Evolutionary conservation across 2,329 filamentous ascomycete species (phyloP), one percentile per base, ranked within the genome.

Genomic region (Neopestalotiopsis sp.): DNA sequence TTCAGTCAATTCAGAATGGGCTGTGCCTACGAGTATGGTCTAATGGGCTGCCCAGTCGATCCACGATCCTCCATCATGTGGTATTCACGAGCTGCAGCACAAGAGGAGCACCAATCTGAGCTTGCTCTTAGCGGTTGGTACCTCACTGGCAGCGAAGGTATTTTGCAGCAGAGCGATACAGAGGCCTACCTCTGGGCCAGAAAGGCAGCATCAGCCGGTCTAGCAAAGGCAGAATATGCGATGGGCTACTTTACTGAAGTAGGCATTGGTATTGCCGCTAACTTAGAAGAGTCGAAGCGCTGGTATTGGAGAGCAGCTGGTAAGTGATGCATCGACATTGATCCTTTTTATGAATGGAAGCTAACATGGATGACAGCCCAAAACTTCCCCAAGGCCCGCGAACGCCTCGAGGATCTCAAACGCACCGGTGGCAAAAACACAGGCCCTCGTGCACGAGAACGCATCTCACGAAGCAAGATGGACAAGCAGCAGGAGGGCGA

Each of bases 161-260:
- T 98, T 9, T 83, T 99, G 66, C 90, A 93, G 75, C 95, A 98
- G 80, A 97, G 91, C 78, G 96, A 99, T 75, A 97, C 94, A 0
- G 96, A 99, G 79, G 96, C 96, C 0, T 99, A 98, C 79, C 88
- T 99, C 2, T 99, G 96, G 96, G 95, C 96, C 12, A 87, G 95
- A 28, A 98, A 98, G 81, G 95, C 96, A 1, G 96, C 96, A 0
- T 89, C 91, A 72, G 92, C 94, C 3, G 94, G 95, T 2, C 82
- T 98, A 49, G 91, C 94, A 7, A 99, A 98, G 84, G 96, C 96
- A 0, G 93, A 98, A 82, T 98, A 98, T 81, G 96, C 95, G 0
- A 97, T 99, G 92, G 96, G 96, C 0, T 98, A 98, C 81, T 98
- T 97, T 78, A 97, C 94, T 0, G 96, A 99, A 81, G 91, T 96